These are phyloP conservation scores for Ogataea kodamae DNA, from an alignment of 805 yeast genomes.

Conservation along the genomic window DNA sequence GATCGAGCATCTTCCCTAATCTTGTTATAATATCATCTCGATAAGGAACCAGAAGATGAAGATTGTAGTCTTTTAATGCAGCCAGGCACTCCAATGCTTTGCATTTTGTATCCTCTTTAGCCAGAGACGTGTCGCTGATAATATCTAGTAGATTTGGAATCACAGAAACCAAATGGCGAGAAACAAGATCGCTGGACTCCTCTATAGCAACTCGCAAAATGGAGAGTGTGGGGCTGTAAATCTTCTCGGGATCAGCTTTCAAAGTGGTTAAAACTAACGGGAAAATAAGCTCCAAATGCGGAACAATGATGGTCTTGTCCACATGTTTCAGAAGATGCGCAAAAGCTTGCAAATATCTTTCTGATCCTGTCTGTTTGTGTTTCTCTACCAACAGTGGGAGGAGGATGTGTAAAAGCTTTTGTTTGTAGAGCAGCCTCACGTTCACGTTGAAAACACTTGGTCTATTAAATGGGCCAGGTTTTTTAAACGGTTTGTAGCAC, in stretches of 20 bases:
- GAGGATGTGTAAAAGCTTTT: slow-evolving; percentile 62
- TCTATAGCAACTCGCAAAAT: slow-evolving; percentile 38
- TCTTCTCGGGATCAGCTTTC: slow-evolving; percentile 18
- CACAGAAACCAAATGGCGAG: slow-evolving; percentile 52
- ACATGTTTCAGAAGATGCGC: slow-evolving; percentile 65
- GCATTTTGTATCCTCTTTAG: slow-evolving; percentile 46
- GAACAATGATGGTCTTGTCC: slow-evolving; percentile 57
- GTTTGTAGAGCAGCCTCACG: slow-evolving; percentile 71
- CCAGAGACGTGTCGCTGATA: slow-evolving; percentile 21
- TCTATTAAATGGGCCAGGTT: slow-evolving; percentile 23
- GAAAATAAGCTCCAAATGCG: slow-evolving; percentile 59
- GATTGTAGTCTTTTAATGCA: slow-evolving; percentile 40
- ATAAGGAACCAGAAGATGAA: slow-evolving; percentile 47
- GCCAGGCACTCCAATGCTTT: slow-evolving; percentile 58
- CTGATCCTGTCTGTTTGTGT: slow-evolving; percentile 33
- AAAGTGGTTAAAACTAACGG: slow-evolving; percentile 72
- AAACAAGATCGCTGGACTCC: slow-evolving; percentile 51
- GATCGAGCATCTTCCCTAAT: slow-evolving; percentile 59
- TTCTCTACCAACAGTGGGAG: slow-evolving; percentile 53
- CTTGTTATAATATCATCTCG: slow-evolving; percentile 45
- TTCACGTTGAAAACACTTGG: slow-evolving; percentile 47
- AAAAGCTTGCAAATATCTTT: slow-evolving; percentile 60
- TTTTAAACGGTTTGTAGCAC: slow-evolving; percentile 47
- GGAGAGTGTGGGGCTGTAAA: slow-evolving; percentile 25
- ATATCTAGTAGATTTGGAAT: slow-evolving; percentile 51